These are phyloP conservation scores for Tricholoma flavovirens DNA, from an alignment of 768 basidiomycete genomes.

Conservation along the genomic window DNA sequence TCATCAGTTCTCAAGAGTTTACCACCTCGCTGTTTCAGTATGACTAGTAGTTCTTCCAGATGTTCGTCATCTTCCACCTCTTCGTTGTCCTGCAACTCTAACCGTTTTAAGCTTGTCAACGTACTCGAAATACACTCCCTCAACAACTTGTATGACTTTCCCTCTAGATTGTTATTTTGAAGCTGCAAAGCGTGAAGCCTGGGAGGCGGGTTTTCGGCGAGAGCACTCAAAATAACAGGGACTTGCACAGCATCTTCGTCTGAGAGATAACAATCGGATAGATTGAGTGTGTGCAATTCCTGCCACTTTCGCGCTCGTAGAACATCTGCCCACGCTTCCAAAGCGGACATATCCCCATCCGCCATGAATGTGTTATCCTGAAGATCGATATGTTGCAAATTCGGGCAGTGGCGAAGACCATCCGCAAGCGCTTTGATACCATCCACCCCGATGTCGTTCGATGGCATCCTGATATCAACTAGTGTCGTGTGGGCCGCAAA, in stretches of 20 bases:
- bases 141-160: conserved; percentile 59
- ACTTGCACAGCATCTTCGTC: conserved; percentile 62
- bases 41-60: conserved; percentile 45
- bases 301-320: conserved; percentile 64
- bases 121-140: conserved; percentile 58
- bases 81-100: conserved; percentile 93
- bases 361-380: conserved; percentile 85
- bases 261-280: conserved; percentile 89
- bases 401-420: conserved; percentile 63
- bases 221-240: conserved; percentile 52
- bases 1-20: conserved; percentile 66
- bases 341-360: conserved; percentile 45
- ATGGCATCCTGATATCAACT: conserved; percentile 86
- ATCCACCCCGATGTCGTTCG: conserved; percentile 94
- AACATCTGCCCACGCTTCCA: conserved; percentile 57
- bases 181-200: conserved; percentile 73
- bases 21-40: conserved; percentile 61
- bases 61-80: conserved; percentile 70
- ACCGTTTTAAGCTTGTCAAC: conserved; percentile 48
- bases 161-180: conserved; percentile 89
- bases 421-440: conserved; percentile 76
- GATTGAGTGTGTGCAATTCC: conserved; percentile 67
- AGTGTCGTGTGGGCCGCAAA: conserved; percentile 82
- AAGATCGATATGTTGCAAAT: conserved; percentile 75
- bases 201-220: conserved; percentile 66